These are phyloP conservation scores for Neurospora sp. DNA, from an alignment of 495 filamentous ascomycete genomes.

Conservation along the genomic window DNA sequence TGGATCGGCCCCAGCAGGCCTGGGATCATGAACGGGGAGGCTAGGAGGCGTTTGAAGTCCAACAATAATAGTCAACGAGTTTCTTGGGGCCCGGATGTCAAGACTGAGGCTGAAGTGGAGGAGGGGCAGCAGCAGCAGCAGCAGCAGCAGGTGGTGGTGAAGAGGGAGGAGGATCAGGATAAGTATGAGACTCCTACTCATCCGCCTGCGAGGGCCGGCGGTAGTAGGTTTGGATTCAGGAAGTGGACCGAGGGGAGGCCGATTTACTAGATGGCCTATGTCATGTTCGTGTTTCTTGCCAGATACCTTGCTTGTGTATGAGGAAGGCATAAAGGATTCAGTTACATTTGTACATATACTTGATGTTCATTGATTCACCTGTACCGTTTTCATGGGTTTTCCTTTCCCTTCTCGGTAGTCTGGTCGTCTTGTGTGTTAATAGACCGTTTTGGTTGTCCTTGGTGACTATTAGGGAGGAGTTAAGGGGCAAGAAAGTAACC, in stretches of 20 bases:
- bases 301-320: not conserved
- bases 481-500: not conserved
- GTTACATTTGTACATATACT: not conserved
- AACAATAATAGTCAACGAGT: conserved; percentile 22
- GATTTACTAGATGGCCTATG: not conserved
- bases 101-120: conserved; percentile 8
- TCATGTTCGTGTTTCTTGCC: not conserved
- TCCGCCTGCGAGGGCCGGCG: not conserved
- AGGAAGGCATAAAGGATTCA: not conserved
- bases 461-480: not conserved
- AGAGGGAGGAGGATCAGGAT: not conserved
- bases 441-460: not conserved
- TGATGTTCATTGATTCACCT: not conserved
- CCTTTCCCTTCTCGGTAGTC: not conserved
- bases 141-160: not conserved
- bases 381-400: too few species aligned
- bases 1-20: conserved; percentile 71
- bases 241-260: not conserved
- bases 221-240: not conserved
- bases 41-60: conserved; percentile 40
- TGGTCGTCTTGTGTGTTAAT: not conserved
- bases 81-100: conserved; percentile 33
- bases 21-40: conserved; percentile 19
- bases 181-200: not conserved
- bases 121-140: not conserved